Percentiles rank a stretch among this genome's conserved stretches.
phyloP scores from a whole-genome alignment of 2,329 filamentous ascomycete genomes.

The Cercospora sesami region DNA sequence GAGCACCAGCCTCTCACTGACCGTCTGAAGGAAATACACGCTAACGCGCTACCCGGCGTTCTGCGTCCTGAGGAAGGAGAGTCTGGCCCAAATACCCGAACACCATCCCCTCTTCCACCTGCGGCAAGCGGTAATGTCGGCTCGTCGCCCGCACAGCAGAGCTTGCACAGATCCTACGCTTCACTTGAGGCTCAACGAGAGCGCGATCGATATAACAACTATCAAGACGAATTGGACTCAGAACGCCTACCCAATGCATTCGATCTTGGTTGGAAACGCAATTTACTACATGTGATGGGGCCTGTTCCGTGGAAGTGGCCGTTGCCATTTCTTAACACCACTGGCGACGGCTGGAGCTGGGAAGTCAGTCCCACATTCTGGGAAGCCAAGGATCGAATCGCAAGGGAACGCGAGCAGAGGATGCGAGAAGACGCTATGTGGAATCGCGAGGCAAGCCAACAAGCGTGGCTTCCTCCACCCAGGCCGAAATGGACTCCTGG shows the following conservation, averaged over 20 bases:
- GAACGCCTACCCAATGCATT: constrained; percentile 90
- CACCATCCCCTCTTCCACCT: constrained; percentile 31
- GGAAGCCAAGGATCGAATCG: constrained; percentile 60
- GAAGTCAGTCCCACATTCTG: constrained; percentile 80
- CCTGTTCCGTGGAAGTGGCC: constrained; percentile 70
- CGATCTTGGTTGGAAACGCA: constrained; percentile 79
- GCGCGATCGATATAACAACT: constrained; percentile 69
- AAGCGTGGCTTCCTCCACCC: constrained; percentile 20
- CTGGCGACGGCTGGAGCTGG: constrained; percentile 92
- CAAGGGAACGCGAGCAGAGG: constrained; percentile 50
- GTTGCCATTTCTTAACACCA: constrained; percentile 79
- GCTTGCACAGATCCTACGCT: constrained; percentile 49
- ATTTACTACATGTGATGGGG: constrained; percentile 80
- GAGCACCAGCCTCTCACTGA: constrained; percentile 55
- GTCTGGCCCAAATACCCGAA: constrained; percentile 41
- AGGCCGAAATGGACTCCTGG: constrained; percentile 33
- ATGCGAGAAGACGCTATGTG: constrained; percentile 33
- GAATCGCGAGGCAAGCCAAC: constrained; percentile 20
- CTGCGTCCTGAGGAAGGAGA: constrained; percentile 82
- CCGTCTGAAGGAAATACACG: constrained; percentile 76
- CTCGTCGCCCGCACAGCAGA: constrained; percentile 49
- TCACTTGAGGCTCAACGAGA: constrained; percentile 65
- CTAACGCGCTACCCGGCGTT: constrained; percentile 76
- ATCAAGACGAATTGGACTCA: constrained; percentile 86
- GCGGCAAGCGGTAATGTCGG: constrained; percentile 1